Base-by-base conservation (phyloP, 805 yeast genomes). In the Ogataea pini region DNA sequence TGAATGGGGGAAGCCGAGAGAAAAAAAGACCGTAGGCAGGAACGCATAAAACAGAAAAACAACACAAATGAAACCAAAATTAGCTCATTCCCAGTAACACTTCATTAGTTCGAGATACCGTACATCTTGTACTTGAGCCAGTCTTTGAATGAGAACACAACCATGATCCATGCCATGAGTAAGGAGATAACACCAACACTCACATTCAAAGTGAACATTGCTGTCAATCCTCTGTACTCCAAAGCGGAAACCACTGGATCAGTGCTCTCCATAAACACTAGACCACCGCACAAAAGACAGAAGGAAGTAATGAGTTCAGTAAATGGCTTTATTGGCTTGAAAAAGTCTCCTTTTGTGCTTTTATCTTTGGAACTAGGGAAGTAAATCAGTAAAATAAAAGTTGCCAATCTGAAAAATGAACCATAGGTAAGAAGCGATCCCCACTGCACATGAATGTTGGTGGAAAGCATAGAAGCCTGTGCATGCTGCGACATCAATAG, bases 401-500 rank as follows among this genome's bases (percentile, higher is more conserved):
- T 85, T 36, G 79, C 44, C 13, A 86, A 67, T 55, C 99, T 77
- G 67, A 91, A 81, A 10, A 82, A 77, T 2, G 97, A 86, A 1
- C 90, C 98, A 56, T 80, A 78, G n/a, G 91, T 78, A 49, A 94
- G 75, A 60, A 94, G 68, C 49, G 78, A 76, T 7, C 99, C 99
- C 99, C 99, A 94, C 69, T 90, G 97, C 46, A 78, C 71, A 66
- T 94, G 99, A 52, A 94, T 79, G 14, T 69, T 72, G 2, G 97
- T 89, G 2, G 97, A 83, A 27, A 86, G 76, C 46, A 65, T 72
- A 1, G 94, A 84, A 5, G 91, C 86, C 68, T 94, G 99, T 33
- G 82, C 83, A 68, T 94, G 99, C 67, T 86, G 89, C 1, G 97
- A 90, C 99, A 94, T 94, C 52, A 94, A 75, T 12, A 85, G 77